A percentile compares a stretch with the other conserved stretches of the same genome.
Conservation (phyloP, 163 green algal species). For the Scenedesmus sp. region DNA sequence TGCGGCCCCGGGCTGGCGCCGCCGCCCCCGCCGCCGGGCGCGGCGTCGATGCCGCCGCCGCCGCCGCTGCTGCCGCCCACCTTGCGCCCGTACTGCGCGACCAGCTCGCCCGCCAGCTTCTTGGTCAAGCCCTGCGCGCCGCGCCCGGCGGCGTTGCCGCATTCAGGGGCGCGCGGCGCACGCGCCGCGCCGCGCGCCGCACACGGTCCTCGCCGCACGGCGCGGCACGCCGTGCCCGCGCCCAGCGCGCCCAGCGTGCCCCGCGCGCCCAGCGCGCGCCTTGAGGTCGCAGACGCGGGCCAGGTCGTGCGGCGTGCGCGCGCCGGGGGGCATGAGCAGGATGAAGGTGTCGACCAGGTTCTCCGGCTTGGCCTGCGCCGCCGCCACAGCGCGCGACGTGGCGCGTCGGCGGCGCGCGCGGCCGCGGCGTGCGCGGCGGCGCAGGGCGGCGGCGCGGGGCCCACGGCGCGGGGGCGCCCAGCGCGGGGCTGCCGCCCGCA, state of each 20-base stretch:
- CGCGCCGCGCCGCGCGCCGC: no score
- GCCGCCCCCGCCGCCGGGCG: neutral
- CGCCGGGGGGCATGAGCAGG: constrained; percentile 78
- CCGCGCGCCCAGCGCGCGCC: no score
- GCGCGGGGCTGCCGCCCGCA: no score
- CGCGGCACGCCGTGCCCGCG: neutral
- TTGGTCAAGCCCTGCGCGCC: constrained; percentile 38
- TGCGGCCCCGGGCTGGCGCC: no score
- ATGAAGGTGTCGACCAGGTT: constrained; percentile 87
- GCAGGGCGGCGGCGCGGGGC: no score
- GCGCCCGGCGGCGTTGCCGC: no score
- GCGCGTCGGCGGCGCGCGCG: no score
- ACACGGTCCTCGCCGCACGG: neutral
- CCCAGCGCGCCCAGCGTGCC: neutral
- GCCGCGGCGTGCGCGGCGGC: no score
- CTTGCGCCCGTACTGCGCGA: constrained; percentile 29
- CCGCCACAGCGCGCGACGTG: no score
- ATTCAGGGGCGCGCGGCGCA: neutral
- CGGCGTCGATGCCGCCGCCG: neutral
- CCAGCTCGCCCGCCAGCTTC: constrained; percentile 46
- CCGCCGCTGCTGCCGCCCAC: constrained; percentile 14
- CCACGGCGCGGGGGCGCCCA: no score
- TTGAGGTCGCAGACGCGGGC: constrained; percentile 86
- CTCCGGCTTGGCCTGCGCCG: constrained; percentile 67
- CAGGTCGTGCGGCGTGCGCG: constrained; percentile 71